These are phyloP conservation scores for Phenoliferia sp. DNA, from an alignment of 1,284 basidiomycete species.

Conservation along the genomic window DNA sequence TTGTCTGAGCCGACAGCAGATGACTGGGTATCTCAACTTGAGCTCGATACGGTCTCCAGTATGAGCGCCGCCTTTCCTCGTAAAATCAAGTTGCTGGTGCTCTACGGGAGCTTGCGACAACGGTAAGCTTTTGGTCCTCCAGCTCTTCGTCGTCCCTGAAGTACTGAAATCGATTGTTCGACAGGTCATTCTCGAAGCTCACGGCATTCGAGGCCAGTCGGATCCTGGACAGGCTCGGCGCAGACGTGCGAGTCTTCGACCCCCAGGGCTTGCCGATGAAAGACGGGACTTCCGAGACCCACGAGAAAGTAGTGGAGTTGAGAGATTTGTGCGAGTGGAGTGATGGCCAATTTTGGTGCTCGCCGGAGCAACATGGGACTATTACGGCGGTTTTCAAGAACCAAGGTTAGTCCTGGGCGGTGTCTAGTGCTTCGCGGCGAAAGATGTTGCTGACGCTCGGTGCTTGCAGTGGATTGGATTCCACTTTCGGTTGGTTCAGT, in stretches of 20 bases:
- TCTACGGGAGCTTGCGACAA: slow-evolving; percentile 41
- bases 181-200: slow-evolving; percentile 42
- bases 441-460: not conserved
- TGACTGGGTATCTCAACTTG: slow-evolving; percentile 35
- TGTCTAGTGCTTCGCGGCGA: not conserved
- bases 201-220: slow-evolving; percentile 43
- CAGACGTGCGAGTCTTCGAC: slow-evolving; percentile 43
- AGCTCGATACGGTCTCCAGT: slow-evolving; percentile 34
- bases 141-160: not conserved
- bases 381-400: slow-evolving; percentile 46
- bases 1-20: not conserved
- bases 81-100: slow-evolving; percentile 37
- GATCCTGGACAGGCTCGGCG: slow-evolving; percentile 39
- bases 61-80: slow-evolving; percentile 20
- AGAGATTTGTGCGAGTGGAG: slow-evolving; percentile 31
- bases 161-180: not conserved
- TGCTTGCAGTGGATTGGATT: slow-evolving; percentile 41
- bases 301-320: slow-evolving; percentile 41
- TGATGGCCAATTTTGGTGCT: slow-evolving; percentile 43
- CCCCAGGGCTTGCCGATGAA: slow-evolving; percentile 43
- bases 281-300: slow-evolving; percentile 38
- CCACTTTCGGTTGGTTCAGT: slow-evolving; percentile 42
- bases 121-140: slow-evolving; percentile 29
- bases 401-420: slow-evolving; percentile 34
- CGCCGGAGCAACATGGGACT: slow-evolving; percentile 43